phyloP scores from a whole-genome alignment of 352 stramenopile species.

The Globisporangium alternatum region DNA sequence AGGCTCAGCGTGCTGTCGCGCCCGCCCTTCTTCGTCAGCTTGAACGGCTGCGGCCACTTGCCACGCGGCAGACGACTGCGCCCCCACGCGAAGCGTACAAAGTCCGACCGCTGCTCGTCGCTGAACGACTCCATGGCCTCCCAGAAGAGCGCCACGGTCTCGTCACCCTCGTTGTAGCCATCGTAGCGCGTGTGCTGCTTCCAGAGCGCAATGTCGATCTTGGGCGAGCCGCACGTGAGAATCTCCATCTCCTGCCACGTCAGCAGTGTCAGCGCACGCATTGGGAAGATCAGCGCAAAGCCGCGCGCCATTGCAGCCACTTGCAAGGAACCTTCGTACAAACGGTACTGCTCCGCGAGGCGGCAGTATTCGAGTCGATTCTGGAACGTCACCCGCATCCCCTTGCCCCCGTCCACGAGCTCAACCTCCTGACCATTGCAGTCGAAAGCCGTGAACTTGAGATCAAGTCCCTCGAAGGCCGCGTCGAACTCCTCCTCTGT shows the following conservation, averaged over 20 bases:
- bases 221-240: slow-evolving; percentile 88
- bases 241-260: slow-evolving; percentile 91
- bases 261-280: slow-evolving; percentile 84
- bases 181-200: slow-evolving; percentile 88
- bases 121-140: slow-evolving; percentile 84
- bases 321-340: slow-evolving; percentile 76
- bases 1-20: slow-evolving; percentile 78
- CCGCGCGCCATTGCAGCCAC: slow-evolving; percentile 76
- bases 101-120: slow-evolving; percentile 87
- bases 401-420: slow-evolving; percentile 69
- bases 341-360: slow-evolving; percentile 71
- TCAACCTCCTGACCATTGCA: slow-evolving; percentile 84
- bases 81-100: slow-evolving; percentile 94
- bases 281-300: slow-evolving; percentile 80
- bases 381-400: slow-evolving; percentile 69
- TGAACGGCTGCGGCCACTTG: slow-evolving; percentile 89
- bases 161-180: slow-evolving; percentile 80
- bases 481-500: slow-evolving; percentile 75
- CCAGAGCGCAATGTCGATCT: slow-evolving; percentile 89
- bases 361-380: slow-evolving; percentile 86
- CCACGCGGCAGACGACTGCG: slow-evolving; percentile 87
- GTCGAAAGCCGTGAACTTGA: slow-evolving; percentile 80
- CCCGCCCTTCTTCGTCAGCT: slow-evolving; percentile 88
- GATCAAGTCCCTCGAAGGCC: slow-evolving; percentile 73
- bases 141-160: slow-evolving; percentile 89